Evolutionary conservation across 2,329 filamentous ascomycete genomes (phyloP).

Genomic region (Diaporthe caulivora): DNA sequence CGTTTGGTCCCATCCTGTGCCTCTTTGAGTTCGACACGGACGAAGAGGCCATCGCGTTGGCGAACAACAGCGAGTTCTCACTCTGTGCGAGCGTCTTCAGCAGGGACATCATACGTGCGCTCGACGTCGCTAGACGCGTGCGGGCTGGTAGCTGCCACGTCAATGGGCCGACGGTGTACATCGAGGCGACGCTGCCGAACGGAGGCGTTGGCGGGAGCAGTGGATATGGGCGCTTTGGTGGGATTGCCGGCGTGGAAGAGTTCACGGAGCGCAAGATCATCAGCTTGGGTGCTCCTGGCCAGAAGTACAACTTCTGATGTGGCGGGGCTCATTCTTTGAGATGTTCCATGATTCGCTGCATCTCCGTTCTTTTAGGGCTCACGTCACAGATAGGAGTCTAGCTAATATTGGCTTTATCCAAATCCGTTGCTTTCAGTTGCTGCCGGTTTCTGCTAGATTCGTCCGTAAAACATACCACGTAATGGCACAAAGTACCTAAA

Average conservation of each 20-base stretch:
- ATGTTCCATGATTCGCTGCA: too few relatives aligned
- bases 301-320: constrained; percentile 44
- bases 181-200: constrained; percentile 57
- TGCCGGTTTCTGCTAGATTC: too few relatives aligned
- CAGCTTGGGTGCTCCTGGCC: constrained; percentile 45
- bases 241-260: constrained; percentile 50
- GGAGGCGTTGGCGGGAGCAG: constrained; percentile 57
- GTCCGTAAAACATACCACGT: too few relatives aligned
- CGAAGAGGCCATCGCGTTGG: constrained; percentile 73
- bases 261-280: constrained; percentile 54
- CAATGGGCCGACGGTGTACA: constrained; percentile 58
- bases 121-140: constrained; percentile 65
- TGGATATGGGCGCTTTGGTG: constrained; percentile 57
- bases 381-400: too few relatives aligned
- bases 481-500: too few relatives aligned
- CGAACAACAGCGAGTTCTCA: constrained; percentile 79
- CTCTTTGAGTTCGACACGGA: constrained; percentile 69
- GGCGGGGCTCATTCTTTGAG: too few relatives aligned
- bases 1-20: constrained; percentile 75
- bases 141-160: constrained; percentile 66
- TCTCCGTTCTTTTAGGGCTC: too few relatives aligned
- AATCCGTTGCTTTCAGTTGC: too few relatives aligned
- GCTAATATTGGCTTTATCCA: too few relatives aligned
- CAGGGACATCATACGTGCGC: constrained; percentile 65
- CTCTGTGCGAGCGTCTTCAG: constrained; percentile 75